phyloP scores from a whole-genome alignment of 345 rosid genomes.

The Boechera stricta region DNA sequence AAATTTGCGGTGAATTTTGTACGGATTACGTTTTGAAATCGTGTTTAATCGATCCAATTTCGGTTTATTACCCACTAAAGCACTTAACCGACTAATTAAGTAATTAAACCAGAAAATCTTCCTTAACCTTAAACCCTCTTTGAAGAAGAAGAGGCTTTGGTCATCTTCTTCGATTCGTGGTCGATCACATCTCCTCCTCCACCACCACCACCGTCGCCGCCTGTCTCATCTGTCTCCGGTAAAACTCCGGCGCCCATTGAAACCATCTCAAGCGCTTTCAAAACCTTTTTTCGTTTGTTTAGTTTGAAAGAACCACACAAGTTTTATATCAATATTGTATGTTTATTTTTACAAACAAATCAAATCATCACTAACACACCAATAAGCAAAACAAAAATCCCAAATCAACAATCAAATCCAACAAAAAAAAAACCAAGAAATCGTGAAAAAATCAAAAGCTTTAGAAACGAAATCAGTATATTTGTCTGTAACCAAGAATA shows the following conservation, averaged over 20 bases:
- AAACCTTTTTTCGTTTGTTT: slow-evolving; percentile 49
- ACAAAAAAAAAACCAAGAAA: background rate
- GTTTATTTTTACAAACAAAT: background rate
- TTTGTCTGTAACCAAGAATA: slow-evolving; percentile 57
- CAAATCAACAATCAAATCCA: slow-evolving; percentile 21
- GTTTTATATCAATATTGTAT: background rate
- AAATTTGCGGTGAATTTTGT: too few species aligned
- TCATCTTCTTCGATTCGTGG: slow-evolving; percentile 11
- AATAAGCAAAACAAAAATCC: background rate
- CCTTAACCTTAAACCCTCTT: slow-evolving; percentile 3
- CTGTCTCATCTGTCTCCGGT: slow-evolving; percentile 53
- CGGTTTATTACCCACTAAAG: background rate
- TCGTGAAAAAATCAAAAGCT: background rate
- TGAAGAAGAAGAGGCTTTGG: background rate
- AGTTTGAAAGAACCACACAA: background rate
- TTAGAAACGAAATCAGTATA: slow-evolving; percentile 28
- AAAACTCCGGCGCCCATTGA: slow-evolving; percentile 99
- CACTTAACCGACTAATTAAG: slow-evolving; percentile 20
- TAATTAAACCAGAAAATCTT: slow-evolving; percentile 31
- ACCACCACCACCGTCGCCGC: slow-evolving; percentile 42
- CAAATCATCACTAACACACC: slow-evolving; percentile 15
- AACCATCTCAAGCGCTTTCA: slow-evolving; percentile 90
- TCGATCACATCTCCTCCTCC: slow-evolving; percentile 54
- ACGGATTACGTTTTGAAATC: too few species aligned
- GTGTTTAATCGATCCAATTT: too few species aligned